Percentiles rank a stretch among this genome's conserved stretches.
phyloP scores from a whole-genome alignment of 768 basidiomycete species.

The Boletellus ananiceps region DNA sequence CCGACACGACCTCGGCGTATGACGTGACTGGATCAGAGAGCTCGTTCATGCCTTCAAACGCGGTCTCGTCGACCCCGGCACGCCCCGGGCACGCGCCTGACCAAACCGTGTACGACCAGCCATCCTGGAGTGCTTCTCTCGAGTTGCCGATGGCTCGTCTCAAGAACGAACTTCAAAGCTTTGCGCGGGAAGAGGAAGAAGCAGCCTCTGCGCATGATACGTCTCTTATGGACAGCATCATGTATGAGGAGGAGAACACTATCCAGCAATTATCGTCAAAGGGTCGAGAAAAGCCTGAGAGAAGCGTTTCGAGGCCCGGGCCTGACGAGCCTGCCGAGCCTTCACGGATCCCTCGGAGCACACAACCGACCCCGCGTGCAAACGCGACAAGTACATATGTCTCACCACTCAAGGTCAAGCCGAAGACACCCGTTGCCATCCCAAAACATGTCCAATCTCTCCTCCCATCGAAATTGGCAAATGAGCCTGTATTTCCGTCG shows the following conservation, averaged over 20 bases:
- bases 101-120: slow-evolving; percentile 43
- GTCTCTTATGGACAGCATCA: slow-evolving; percentile 24
- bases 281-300: slow-evolving; percentile 47
- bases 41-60: slow-evolving; percentile 72
- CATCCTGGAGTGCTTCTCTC: slow-evolving; percentile 70
- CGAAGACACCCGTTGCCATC: slow-evolving; percentile 52
- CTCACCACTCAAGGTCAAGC: slow-evolving; percentile 54
- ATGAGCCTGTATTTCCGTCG: slow-evolving; percentile 48
- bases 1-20: slow-evolving; percentile 18
- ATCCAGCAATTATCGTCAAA: slow-evolving; percentile 22
- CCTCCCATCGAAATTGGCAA: slow-evolving; percentile 62
- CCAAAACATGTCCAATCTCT: slow-evolving; percentile 56
- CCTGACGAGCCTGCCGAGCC: slow-evolving; percentile 47
- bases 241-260: slow-evolving; percentile 28
- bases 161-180: slow-evolving; percentile 55
- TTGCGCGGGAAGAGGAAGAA: slow-evolving; percentile 38
- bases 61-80: slow-evolving; percentile 78
- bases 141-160: slow-evolving; percentile 71
- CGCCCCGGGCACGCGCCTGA: slow-evolving; percentile 30
- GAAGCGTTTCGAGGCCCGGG: slow-evolving; percentile 38
- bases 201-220: slow-evolving; percentile 28
- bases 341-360: slow-evolving; percentile 23
- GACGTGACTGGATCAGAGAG: slow-evolving; percentile 52
- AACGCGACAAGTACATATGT: slow-evolving; percentile 28
- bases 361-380: slow-evolving; percentile 36